phyloP scores from a whole-genome alignment of 192 early-diverging fungal genomes.

The Coemansia sp. region DNA sequence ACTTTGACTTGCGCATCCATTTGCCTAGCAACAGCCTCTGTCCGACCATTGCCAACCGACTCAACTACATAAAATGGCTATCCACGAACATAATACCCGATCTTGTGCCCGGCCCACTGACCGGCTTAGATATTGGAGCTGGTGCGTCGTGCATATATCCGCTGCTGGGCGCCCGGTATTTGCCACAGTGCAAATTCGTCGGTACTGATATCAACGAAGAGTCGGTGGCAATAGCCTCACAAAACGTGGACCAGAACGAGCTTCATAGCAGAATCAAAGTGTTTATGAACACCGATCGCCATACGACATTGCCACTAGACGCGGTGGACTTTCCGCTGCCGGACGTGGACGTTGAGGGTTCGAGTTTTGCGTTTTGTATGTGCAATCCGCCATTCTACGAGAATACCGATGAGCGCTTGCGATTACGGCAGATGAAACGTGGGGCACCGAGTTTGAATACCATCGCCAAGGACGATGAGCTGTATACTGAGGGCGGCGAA shows the following conservation, averaged over 20 bases:
- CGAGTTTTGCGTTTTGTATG: slow-evolving; percentile 71
- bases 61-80: slow-evolving; percentile 42
- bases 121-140: slow-evolving; percentile 61
- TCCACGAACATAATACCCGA: slow-evolving; percentile 13
- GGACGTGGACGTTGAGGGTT: slow-evolving; percentile 17
- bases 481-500: slow-evolving; percentile 83
- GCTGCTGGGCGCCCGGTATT: slow-evolving; percentile 64
- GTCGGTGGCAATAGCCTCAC: slow-evolving; percentile 62
- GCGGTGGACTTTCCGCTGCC: slow-evolving; percentile 19
- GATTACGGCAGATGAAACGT: slow-evolving; percentile 57
- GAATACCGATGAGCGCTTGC: slow-evolving; percentile 59
- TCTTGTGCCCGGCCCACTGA: background rate
- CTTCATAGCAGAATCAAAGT: slow-evolving; percentile 62
- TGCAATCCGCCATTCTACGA: slow-evolving; percentile 93
- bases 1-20: slow-evolving; percentile 33
- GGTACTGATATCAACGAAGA: slow-evolving; percentile 75
- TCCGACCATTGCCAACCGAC: slow-evolving; percentile 32
- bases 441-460: slow-evolving; percentile 58
- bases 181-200: slow-evolving; percentile 68
- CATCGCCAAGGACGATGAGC: slow-evolving; percentile 66
- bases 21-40: slow-evolving; percentile 37
- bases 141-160: slow-evolving; percentile 94
- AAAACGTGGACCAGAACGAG: slow-evolving; percentile 68
- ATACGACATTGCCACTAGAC: slow-evolving; percentile 22
- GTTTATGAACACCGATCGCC: slow-evolving; percentile 41